Percentiles rank a stretch among this genome's conserved stretches.
phyloP scores from a whole-genome alignment of 73 alveolate species.

The Tetrahymena malaccensis region DNA sequence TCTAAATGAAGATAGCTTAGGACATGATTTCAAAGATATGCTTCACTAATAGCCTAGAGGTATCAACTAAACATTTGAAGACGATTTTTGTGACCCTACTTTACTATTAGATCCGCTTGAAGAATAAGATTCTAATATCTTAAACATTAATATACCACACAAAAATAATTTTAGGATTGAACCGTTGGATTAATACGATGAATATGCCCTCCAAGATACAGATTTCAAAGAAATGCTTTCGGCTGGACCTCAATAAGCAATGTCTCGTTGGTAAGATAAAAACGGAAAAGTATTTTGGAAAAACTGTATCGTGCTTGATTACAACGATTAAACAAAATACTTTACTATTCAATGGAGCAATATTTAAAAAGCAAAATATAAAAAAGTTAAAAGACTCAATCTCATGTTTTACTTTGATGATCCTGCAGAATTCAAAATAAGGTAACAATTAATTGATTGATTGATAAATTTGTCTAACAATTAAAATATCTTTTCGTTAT shows the following conservation, averaged over 20 bases:
- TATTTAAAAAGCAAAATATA: not conserved
- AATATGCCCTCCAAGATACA: not conserved
- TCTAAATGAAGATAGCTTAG: not conserved
- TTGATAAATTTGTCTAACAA: too few relatives aligned
- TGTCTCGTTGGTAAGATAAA: not conserved
- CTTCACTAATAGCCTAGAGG: not conserved
- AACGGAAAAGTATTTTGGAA: not conserved
- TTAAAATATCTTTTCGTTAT: too few relatives aligned
- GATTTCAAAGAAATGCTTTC: not conserved
- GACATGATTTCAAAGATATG: not conserved
- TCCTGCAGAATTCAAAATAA: not conserved
- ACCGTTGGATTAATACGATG: not conserved
- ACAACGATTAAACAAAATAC: not conserved
- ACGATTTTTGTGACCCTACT: not conserved
- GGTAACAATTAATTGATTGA: not conserved
- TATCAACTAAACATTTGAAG: not conserved
- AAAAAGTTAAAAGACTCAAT: not conserved
- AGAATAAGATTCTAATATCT: not conserved
- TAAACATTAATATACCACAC: not conserved
- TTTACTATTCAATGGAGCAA: not conserved
- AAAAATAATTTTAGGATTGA: not conserved
- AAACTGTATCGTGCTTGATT: not conserved
- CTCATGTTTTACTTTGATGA: not conserved
- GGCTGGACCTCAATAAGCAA: not conserved
- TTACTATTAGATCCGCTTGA: not conserved